Evolutionary conservation across 2,329 filamentous ascomycete genomes (phyloP).

Genomic region (Elsinoe ampelina): DNA sequence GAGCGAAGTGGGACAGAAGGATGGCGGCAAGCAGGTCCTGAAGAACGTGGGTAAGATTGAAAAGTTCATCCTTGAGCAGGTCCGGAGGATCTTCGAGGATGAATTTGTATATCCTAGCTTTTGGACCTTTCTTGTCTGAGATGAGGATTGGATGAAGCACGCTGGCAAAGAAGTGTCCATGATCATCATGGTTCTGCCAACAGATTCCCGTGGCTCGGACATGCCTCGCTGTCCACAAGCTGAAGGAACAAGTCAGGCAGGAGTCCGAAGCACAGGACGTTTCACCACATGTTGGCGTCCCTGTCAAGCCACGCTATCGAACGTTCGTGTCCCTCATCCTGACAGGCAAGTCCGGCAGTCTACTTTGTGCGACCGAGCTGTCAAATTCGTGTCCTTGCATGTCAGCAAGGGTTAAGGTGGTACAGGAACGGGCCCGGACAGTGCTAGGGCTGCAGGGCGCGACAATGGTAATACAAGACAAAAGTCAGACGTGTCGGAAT

Average conservation of each 20-base stretch:
- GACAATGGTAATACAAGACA: neutral
- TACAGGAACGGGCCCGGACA: neutral
- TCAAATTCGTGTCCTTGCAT: neutral
- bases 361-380: constrained; percentile 1
- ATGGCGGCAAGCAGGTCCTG: constrained; percentile 83
- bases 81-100: constrained; percentile 93
- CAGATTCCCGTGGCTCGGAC: too few relatives aligned
- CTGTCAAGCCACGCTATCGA: neutral
- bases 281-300: neutral
- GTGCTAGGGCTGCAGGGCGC: neutral
- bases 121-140: constrained; percentile 87
- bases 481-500: too few relatives aligned
- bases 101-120: constrained; percentile 98
- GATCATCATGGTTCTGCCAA: too few relatives aligned
- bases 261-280: too few relatives aligned
- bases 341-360: neutral
- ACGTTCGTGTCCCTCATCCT: neutral
- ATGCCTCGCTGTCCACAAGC: too few relatives aligned
- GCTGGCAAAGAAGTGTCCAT: too few relatives aligned
- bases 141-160: too few relatives aligned
- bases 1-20: constrained; percentile 90
- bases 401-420: neutral
- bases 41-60: constrained; percentile 99
- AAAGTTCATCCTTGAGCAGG: constrained; percentile 92
- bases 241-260: too few relatives aligned